A percentile compares a stretch with the other conserved stretches of the same genome.
These are phyloP conservation scores for Beauveria sp. DNA, from an alignment of 2,329 filamentous ascomycete species.

Conservation along the genomic window DNA sequence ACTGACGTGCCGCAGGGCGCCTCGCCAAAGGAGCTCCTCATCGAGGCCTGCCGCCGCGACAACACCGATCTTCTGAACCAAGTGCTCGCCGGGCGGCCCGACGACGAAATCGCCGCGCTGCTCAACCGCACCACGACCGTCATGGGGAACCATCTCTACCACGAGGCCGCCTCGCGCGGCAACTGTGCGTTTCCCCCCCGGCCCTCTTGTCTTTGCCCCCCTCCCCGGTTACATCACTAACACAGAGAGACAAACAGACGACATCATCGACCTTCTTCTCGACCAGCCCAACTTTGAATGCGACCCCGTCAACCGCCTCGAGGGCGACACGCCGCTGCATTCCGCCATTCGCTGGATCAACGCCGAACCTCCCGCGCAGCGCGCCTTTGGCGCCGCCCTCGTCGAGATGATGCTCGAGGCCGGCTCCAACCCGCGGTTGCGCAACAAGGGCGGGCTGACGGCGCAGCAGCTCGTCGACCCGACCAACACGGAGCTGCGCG, in stretches of 20 bases:
- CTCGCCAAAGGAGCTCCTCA: conserved; percentile 72
- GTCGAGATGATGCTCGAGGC: conserved; percentile 79
- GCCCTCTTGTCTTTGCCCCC: neutral
- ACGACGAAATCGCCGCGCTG: conserved; percentile 62
- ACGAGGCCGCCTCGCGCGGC: conserved; percentile 78
- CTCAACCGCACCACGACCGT: conserved; percentile 82
- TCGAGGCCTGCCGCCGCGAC: conserved; percentile 90
- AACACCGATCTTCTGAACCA: conserved; percentile 79
- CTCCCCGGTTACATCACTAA: neutral
- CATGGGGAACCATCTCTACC: conserved; percentile 81
- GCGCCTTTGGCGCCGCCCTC: conserved; percentile 56
- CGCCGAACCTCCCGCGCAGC: conserved; percentile 53
- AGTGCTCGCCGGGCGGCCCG: conserved; percentile 54
- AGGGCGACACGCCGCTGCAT: conserved; percentile 74
- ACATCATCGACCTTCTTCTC: conserved; percentile 73
- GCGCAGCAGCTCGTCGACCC: conserved; percentile 68
- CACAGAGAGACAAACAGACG: conserved; percentile 46
- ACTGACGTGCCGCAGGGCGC: conserved; percentile 55
- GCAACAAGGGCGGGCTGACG: conserved; percentile 67
- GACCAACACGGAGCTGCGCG: conserved; percentile 51
- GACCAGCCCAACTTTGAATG: conserved; percentile 82
- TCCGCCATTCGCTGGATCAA: conserved; percentile 72
- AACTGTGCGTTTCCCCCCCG: conserved; percentile 60
- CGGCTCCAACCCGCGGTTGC: conserved; percentile 49
- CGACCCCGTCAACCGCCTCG: conserved; percentile 63